Percentiles rank a stretch among this genome's conserved stretches.
phyloP scores from a whole-genome alignment of 495 filamentous ascomycete genomes.

The Cercophora sp. region DNA sequence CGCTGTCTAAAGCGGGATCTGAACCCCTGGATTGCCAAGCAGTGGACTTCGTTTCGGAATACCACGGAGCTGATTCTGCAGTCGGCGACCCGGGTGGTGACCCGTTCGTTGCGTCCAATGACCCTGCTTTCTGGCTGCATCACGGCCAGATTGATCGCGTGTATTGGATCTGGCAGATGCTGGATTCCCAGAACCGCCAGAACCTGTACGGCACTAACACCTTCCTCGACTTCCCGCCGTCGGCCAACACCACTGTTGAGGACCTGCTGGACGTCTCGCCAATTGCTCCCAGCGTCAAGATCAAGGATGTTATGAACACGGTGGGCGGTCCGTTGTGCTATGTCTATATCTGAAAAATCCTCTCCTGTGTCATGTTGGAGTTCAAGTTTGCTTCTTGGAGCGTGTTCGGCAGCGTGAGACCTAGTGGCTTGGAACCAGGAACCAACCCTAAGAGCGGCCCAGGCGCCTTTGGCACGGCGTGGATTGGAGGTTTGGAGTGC shows the following conservation, averaged over 20 bases:
- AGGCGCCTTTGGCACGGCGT: too few species aligned
- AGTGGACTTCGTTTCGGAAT: conserved; percentile 34
- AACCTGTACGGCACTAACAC: conserved; percentile 34
- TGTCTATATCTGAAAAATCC: conserved; percentile 25
- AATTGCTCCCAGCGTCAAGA: conserved; percentile 10
- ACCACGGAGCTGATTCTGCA: conserved; percentile 36
- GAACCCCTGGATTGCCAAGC: conserved; percentile 38
- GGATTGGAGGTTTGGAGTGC: too few species aligned
- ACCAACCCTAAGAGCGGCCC: too few species aligned
- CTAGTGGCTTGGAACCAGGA: too few species aligned
- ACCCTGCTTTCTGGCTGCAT: conserved; percentile 67
- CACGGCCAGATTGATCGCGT: conserved; percentile 65
- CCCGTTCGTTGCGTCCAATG: conserved; percentile 55
- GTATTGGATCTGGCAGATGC: conserved; percentile 69
- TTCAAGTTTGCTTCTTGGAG: too few species aligned
- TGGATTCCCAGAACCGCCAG: conserved; percentile 44
- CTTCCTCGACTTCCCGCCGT: conserved; percentile 35
- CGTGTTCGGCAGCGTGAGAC: too few species aligned
- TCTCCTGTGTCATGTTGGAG: too few species aligned
- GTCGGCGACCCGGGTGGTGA: conserved; percentile 42
- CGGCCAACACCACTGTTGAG: conserved; percentile 30
- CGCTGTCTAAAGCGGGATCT: conserved; percentile 56
- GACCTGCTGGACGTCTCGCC: conserved; percentile 24
- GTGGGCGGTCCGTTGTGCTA: conserved; percentile 26
- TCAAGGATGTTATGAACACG: conserved; percentile 30